These are phyloP conservation scores for Globisporangium echinulatum DNA, from an alignment of 352 stramenopile species.

Conservation along the genomic window DNA sequence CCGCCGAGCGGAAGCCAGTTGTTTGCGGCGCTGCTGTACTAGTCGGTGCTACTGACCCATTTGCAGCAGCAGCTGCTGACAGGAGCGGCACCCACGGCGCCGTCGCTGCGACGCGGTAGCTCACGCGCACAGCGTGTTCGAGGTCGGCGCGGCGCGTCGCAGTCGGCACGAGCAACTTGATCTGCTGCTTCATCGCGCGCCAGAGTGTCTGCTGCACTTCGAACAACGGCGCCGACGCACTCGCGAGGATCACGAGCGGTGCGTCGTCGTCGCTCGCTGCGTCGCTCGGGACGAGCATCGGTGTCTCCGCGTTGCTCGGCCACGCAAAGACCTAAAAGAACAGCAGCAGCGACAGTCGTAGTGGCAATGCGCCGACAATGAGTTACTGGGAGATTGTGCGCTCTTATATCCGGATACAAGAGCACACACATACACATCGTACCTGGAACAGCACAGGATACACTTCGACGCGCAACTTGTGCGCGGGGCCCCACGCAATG, in stretches of 20 bases:
- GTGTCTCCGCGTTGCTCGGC: slow-evolving; percentile 25
- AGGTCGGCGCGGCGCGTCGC: slow-evolving; percentile 23
- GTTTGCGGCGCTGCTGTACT: neutral
- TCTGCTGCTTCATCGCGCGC: slow-evolving; percentile 19
- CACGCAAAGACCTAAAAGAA: slow-evolving; percentile 28
- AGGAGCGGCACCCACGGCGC: slow-evolving; percentile 36
- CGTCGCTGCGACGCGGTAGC: slow-evolving; percentile 33
- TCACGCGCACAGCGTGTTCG: slow-evolving; percentile 32
- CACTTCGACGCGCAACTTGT: slow-evolving; percentile 51
- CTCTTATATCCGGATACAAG: no score
- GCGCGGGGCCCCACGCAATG: slow-evolving; percentile 28
- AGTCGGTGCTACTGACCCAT: slow-evolving; percentile 1
- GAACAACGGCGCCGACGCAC: slow-evolving; percentile 26
- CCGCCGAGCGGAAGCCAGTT: neutral
- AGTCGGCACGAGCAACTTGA: slow-evolving; percentile 33
- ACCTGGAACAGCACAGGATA: slow-evolving; percentile 70
- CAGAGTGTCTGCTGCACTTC: slow-evolving; percentile 45
- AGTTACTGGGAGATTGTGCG: no score
- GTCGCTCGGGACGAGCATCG: slow-evolving; percentile 2
- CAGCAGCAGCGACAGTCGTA: neutral
- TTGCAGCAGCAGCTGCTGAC: slow-evolving; percentile 17
- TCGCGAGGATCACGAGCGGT: slow-evolving; percentile 37
- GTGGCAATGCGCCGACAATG: no score
- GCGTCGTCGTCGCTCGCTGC: neutral
- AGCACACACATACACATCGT: neutral